Base-by-base conservation (phyloP, 225 moss, liverwort and hornwort species). In the Bryoerythrophyllum caledonicum region DNA sequence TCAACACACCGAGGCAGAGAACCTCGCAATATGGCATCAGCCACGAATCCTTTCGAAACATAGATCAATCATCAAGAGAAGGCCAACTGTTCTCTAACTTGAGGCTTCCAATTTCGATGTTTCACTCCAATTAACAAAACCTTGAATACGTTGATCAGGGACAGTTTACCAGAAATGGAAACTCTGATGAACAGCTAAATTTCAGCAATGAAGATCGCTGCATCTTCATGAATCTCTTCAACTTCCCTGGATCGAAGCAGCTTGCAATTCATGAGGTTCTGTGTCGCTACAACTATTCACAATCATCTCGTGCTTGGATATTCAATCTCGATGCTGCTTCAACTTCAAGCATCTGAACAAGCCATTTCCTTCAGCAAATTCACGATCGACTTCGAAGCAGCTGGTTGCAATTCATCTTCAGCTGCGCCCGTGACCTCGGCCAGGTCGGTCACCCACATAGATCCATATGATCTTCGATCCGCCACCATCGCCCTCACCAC, bases 401-500 rank as follows among this genome's bases (percentile, higher is more conserved):
- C 48, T 49, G 21, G 43, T n/a, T 60, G 44, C 71, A 20, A 28
- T 23, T n/a, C 10, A 55, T 21, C 10, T 21, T 55, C 54, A 55
- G 54, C 23, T 55, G 30, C 67, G 40, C 58, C 56, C 23, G 1
- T 34, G 44, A 27, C 76, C 30, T 56, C 71, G 71, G 41, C 71
- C 60, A 21, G 67, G 23, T 56, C 60, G 73, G 55, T 78, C 67
- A 34, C 75, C 81, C 4, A 81, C 75, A 28, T 79, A 75, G 53
- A 54, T 44, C 85, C 85, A 85, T 1, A 24, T 2, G 8, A 85
- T 72, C 63, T 69, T 85, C 10, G 85, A 85, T 25, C 64, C 68
- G n/a, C 85, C 85, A 23, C 85, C 85, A 46, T 85, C 85, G 51
- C 85, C 85, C 67, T 68, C 84, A 27, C 53, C 84, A 35, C 25